A percentile compares a stretch with the other conserved stretches of the same genome.
phyloP scores from a whole-genome alignment of 352 stramenopile genomes.

The Pythium chondricola region DNA sequence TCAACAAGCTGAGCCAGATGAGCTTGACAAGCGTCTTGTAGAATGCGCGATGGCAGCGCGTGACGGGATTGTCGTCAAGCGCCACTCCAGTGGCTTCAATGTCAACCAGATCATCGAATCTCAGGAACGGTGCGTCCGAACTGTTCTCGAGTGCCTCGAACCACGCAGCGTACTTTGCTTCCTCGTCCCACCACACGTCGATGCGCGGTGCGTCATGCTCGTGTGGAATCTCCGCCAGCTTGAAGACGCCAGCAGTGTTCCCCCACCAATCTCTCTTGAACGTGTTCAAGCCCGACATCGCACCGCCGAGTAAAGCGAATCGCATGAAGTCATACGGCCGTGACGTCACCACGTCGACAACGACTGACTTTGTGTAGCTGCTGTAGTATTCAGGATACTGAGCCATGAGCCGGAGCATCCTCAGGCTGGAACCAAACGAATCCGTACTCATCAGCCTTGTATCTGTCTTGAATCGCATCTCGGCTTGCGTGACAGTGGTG shows the following conservation, averaged over 20 bases:
- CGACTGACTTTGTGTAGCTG: constrained; percentile 6
- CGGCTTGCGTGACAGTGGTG: constrained; percentile 12
- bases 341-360: not conserved
- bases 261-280: constrained; percentile 27
- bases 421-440: constrained; percentile 14
- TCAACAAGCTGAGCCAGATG: constrained; percentile 23
- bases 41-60: constrained; percentile 29
- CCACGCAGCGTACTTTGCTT: constrained; percentile 22
- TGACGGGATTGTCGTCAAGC: constrained; percentile 23
- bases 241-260: constrained; percentile 31
- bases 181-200: constrained; percentile 30
- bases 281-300: constrained; percentile 26
- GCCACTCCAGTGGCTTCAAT: constrained; percentile 17
- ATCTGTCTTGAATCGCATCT: constrained; percentile 18
- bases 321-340: constrained; percentile 15
- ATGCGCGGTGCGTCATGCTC: not conserved
- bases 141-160: constrained; percentile 24
- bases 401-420: constrained; percentile 26
- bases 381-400: constrained; percentile 33
- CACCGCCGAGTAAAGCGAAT: constrained; percentile 20
- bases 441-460: constrained; percentile 18
- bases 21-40: constrained; percentile 31
- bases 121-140: constrained; percentile 16
- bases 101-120: constrained; percentile 21
- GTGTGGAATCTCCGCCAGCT: constrained; percentile 20